Conservation (phyloP, 164 flowering plant species). For the Tetracentron sinense region DNA sequence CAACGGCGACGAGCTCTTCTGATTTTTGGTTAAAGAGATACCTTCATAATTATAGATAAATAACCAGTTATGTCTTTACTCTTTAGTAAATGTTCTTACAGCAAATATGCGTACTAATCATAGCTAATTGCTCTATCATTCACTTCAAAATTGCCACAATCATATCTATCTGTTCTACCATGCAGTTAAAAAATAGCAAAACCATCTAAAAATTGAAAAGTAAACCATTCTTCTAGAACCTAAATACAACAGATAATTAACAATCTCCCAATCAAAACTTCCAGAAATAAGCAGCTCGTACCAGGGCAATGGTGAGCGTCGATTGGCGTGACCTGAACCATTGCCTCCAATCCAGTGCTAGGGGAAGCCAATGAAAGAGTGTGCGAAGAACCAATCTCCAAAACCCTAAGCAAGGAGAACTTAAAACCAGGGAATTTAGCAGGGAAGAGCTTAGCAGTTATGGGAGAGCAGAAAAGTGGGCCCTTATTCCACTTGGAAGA, state of each 20-base stretch:
- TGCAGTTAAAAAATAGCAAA: neutral
- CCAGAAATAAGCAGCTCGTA: slow-evolving; percentile 9
- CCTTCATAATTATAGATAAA: too few species aligned
- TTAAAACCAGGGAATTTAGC: slow-evolving; percentile 56
- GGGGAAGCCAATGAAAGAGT: slow-evolving; percentile 49
- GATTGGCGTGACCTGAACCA: slow-evolving; percentile 50
- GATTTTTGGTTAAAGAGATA: too few species aligned
- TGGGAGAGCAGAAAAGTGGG: slow-evolving; percentile 71
- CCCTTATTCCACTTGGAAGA: slow-evolving; percentile 58
- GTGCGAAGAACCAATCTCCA: slow-evolving; percentile 49
- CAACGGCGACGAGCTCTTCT: too few species aligned
- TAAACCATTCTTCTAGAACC: neutral
- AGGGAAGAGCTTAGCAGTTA: slow-evolving; percentile 78
- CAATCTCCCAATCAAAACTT: slow-evolving; percentile 2
- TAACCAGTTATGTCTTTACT: too few species aligned
- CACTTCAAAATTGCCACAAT: neutral
- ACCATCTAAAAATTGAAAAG: neutral
- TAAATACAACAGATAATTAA: neutral
- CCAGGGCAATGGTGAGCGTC: slow-evolving; percentile 94
- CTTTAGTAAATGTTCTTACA: too few species aligned
- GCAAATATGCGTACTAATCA: too few species aligned
- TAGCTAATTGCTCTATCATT: too few species aligned
- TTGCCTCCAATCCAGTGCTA: slow-evolving; percentile 27
- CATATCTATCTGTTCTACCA: neutral
- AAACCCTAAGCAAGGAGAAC: slow-evolving; percentile 56